These are phyloP conservation scores for Skeletonema tropicum DNA, from an alignment of 108 stramenopile genomes.

Conservation along the genomic window DNA sequence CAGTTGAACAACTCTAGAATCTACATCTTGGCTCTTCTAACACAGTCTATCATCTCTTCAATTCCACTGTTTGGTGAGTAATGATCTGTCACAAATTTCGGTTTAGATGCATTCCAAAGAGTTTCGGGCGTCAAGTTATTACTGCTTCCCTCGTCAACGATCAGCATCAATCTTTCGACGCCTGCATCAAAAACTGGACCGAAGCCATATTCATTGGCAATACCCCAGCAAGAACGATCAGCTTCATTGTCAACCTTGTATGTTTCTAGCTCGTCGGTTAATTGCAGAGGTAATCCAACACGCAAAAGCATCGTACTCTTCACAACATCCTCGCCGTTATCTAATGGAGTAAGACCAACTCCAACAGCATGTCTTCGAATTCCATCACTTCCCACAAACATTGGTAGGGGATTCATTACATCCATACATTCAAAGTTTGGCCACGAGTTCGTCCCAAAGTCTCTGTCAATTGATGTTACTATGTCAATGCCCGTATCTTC, in stretches of 20 bases:
- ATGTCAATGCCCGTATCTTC: constrained; percentile 46
- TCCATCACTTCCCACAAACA: constrained; percentile 54
- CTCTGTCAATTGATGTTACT: constrained; percentile 77
- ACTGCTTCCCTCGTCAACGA: constrained; percentile 1
- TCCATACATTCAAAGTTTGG: constrained; percentile 63
- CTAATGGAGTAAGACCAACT: constrained; percentile 29
- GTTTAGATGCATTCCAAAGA: constrained; percentile 31
- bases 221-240: constrained; percentile 17
- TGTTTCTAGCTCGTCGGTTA: background rate
- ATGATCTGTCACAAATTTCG: constrained; percentile 31
- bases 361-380: constrained; percentile 42
- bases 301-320: constrained; percentile 23
- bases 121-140: constrained; percentile 2
- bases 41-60: constrained; percentile 27
- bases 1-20: no score
- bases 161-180: constrained; percentile 42
- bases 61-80: constrained; percentile 36
- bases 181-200: constrained; percentile 54
- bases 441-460: constrained; percentile 63
- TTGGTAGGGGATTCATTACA: constrained; percentile 57
- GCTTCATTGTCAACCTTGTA: constrained; percentile 2
- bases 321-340: background rate
- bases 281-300: constrained; percentile 9
- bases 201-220: constrained; percentile 18
- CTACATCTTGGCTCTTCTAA: background rate